phyloP scores from a whole-genome alignment of 2,329 filamentous ascomycete genomes.

The Colletotrichum sp. region DNA sequence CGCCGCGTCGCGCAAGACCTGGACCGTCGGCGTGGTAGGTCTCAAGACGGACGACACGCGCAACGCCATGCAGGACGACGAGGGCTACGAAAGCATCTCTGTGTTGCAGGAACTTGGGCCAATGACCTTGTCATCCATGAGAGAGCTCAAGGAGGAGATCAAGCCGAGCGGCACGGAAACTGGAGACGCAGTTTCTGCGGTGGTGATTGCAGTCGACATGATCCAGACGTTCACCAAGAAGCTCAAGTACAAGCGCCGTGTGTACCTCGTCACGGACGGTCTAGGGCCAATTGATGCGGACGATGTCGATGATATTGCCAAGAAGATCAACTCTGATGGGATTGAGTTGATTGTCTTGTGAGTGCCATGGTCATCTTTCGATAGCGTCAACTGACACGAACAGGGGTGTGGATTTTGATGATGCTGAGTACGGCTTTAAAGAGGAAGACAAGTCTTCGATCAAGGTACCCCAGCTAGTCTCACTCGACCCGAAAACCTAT shows the following conservation, averaged over 20 bases:
- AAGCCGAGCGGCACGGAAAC: constrained; percentile 68
- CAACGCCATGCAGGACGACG: constrained; percentile 70
- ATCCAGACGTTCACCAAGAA: constrained; percentile 80
- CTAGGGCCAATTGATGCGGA: constrained; percentile 74
- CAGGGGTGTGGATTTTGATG: constrained; percentile 89
- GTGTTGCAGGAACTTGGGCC: constrained; percentile 72
- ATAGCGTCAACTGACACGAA: not conserved
- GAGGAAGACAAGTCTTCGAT: constrained; percentile 79
- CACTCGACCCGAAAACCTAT: not conserved
- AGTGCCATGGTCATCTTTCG: constrained; percentile 38
- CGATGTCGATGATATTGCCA: constrained; percentile 70
- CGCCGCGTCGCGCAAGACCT: constrained; percentile 68
- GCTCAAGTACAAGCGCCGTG: constrained; percentile 79
- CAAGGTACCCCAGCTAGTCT: constrained; percentile 59
- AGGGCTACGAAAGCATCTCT: constrained; percentile 81
- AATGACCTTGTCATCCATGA: constrained; percentile 71
- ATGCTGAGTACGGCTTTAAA: constrained; percentile 86
- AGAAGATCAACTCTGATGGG: constrained; percentile 74
- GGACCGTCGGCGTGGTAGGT: constrained; percentile 79
- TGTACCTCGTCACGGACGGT: constrained; percentile 87
- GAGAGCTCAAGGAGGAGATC: constrained; percentile 65
- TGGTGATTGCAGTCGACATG: constrained; percentile 87
- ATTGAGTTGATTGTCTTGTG: constrained; percentile 83
- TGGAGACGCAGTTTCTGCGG: constrained; percentile 87
- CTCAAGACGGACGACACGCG: constrained; percentile 79